These are phyloP conservation scores for Solanum chilense DNA, from an alignment of 257 asterid species.

Conservation along the genomic window DNA sequence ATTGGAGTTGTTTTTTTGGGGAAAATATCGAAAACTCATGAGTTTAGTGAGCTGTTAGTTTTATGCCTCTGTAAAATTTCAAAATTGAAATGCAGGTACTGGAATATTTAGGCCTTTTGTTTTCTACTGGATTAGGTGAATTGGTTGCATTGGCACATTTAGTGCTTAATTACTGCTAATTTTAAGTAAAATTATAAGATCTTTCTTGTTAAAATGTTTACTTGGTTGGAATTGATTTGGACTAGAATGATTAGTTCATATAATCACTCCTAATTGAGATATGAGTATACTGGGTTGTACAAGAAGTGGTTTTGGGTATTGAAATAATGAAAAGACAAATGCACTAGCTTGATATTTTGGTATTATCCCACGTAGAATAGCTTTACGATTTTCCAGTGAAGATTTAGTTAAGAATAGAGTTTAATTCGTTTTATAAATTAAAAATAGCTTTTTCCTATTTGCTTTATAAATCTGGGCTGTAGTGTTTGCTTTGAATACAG, in stretches of 20 bases:
- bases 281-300: background rate
- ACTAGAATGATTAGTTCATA: background rate
- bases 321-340: background rate
- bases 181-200: background rate
- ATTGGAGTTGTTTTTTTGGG: background rate
- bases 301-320: background rate
- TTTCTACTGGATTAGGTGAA: background rate
- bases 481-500: background rate
- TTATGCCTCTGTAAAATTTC: background rate
- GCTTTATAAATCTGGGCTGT: background rate
- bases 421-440: background rate
- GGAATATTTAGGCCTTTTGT: background rate
- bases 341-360: background rate
- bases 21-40: background rate
- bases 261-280: background rate
- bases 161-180: background rate
- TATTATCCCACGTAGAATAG: background rate
- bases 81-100: background rate
- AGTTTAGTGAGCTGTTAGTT: background rate
- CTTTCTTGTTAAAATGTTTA: background rate
- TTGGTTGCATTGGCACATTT: background rate
- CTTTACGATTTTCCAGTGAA: background rate
- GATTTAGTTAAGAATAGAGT: background rate
- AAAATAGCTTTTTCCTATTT: background rate
- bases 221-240: background rate